Base-by-base conservation (phyloP, 2,329 filamentous ascomycete genomes). In the Diplodia intermedia region DNA sequence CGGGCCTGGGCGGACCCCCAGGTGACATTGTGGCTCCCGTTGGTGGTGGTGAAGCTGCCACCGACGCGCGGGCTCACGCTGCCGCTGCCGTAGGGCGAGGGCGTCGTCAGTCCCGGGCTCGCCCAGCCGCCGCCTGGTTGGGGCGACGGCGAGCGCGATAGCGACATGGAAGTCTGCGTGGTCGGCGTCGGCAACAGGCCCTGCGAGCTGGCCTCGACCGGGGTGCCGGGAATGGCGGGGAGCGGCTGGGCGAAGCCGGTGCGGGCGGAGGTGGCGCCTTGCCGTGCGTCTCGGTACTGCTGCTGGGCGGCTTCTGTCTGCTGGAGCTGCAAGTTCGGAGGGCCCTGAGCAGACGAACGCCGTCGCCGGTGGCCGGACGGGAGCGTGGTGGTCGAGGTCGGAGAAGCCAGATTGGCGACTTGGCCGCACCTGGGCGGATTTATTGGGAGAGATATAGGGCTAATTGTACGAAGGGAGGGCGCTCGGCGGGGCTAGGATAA, bases 121-220 rank as follows among this genome's bases (percentile, higher is more conserved):
- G 92, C 89, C 94, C 94, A 97, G 73, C 93, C 93, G 76, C 92
- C 93, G 74, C 91, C 91, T 70, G 89, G 90, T 71, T 89, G 86
- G 70, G 94, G 94, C 67, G 93, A 97, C 62, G 94, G 92, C 76
- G 92, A 96, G 81, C 93, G 89, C 72, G 93, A 95, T 71, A 94
- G 82, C 72, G 91, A 91, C 94, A 97, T 97, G 74, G 73, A 52
- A 20, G 56, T 61, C 20, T 67, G 43, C 14, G 68, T 66, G 38
- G 49, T 66, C 20, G 69, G 69, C 11, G 67, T 65, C 29, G 69
- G 52, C 14, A 66, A 61, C 29, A 69, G 68, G 33, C 61, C 68
- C 36, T 54, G 43, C 36, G 49, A 20, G 53, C 29, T 38, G 36
- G 8, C n/a, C 20, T 43, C 54, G 68, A 50, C 75, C 67, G 78